Evolutionary conservation across 139 green algal species (phyloP), one percentile per base, ranked within the genome.

Genomic region (Diplosphaera chodatii): DNA sequence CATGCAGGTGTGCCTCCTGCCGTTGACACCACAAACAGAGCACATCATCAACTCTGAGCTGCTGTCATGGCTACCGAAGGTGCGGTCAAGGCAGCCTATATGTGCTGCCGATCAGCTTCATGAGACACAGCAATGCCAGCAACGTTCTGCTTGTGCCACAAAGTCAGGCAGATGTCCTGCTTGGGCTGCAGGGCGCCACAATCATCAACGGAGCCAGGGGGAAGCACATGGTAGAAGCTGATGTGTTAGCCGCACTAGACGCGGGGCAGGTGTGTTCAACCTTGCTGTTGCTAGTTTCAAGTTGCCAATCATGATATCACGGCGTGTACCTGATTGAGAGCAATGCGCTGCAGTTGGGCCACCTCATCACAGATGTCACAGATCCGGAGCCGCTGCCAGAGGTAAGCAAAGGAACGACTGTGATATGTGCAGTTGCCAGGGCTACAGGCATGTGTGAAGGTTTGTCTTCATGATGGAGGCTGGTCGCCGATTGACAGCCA

Each of bases 1-100:
- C n/a, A n/a, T 79, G 32, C 63, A 83, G 64, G 80, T 85, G 63
- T 81, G 74, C 68, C 63, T 85, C 68, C 73, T 85, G 67, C 77
- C 80, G 30, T 71, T 83, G 3, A 85, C 80, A 34, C 55, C 40
- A 4, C 67, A 77, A 22, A 85, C 80, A 5, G 18, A 25, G 48
- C 10, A 25, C 48, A 25, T 59, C 48, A 59, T 59, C 25, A 18
- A 59, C 16, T 10, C 48, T 18, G 25, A 59, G 48, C 48, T 59
- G 8, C 16, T 59, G 16, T 59, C 48, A 3, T 59, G 48, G 48
- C 48, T 59, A 18, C 48, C 48, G 25, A 59, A 59, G 48, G 48
- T 59, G 48, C 8, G 37, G 8, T 6, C 6, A 48, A 48, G 10
- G 37, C 10, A 48, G 6, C 8, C 37, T 48, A 20, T 10, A 48